phyloP scores from a whole-genome alignment of 179 eudicot genomes.

The Camellia oleifera region DNA sequence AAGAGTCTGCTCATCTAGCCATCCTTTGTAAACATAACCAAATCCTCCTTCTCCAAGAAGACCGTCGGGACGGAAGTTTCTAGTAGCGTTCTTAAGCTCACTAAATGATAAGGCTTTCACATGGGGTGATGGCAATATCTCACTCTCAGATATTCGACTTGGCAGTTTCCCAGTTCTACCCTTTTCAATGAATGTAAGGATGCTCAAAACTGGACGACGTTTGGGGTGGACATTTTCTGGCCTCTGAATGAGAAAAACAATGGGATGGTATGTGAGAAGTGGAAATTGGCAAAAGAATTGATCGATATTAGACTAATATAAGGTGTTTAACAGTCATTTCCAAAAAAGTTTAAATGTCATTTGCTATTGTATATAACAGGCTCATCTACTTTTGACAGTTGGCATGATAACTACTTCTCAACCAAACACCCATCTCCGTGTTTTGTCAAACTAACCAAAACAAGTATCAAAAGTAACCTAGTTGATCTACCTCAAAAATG shows the following conservation, averaged over 20 bases:
- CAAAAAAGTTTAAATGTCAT: not conserved
- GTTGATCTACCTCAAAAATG: not conserved
- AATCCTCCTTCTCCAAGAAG: slow-evolving; percentile 66
- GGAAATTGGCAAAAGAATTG: not conserved
- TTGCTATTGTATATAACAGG: not conserved
- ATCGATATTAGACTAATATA: not conserved
- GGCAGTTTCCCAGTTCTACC: slow-evolving; percentile 14
- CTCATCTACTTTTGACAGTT: not conserved
- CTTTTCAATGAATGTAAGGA: not conserved
- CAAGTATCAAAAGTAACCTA: not conserved
- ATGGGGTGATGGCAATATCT: slow-evolving; percentile 49
- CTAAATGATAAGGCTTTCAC: slow-evolving; percentile 44
- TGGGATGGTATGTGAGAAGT: not conserved
- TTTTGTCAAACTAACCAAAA: not conserved
- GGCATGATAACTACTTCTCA: not conserved
- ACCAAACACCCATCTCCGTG: not conserved
- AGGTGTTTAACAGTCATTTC: not conserved
- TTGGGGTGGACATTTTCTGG: slow-evolving; percentile 2
- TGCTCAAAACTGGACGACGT: slow-evolving; percentile 12
- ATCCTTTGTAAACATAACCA: slow-evolving; percentile 61
- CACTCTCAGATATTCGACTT: slow-evolving; percentile 37
- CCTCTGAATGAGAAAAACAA: slow-evolving; percentile 3
- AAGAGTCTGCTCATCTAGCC: slow-evolving; percentile 32
- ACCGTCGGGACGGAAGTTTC: slow-evolving; percentile 50
- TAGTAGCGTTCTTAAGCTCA: slow-evolving; percentile 53